These are phyloP conservation scores for Otatea glauca DNA, from an alignment of 176 grass and related monocot genomes.

Conservation along the genomic window DNA sequence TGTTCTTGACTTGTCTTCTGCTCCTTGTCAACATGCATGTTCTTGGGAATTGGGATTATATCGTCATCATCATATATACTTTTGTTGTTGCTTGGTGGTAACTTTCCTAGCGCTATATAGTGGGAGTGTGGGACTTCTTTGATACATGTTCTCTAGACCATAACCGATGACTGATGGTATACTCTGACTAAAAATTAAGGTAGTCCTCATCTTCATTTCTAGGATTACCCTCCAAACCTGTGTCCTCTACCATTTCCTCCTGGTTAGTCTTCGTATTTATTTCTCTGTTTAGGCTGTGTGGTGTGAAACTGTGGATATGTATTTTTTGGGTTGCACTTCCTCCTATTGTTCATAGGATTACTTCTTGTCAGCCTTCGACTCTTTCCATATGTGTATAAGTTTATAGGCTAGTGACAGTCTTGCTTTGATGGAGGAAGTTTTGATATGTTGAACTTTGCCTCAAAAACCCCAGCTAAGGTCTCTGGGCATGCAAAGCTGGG, in stretches of 20 bases:
- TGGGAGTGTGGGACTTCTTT: not conserved
- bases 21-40: slow-evolving; percentile 20
- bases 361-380: no score
- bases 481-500: not conserved
- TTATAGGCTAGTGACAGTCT: not conserved
- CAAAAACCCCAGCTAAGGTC: not conserved
- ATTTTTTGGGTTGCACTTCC: not conserved
- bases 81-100: not conserved
- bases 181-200: not conserved
- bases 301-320: not conserved
- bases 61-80: not conserved
- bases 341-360: no score
- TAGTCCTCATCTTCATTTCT: not conserved
- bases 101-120: not conserved
- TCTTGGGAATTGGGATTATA: slow-evolving; percentile 16
- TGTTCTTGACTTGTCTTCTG: not conserved
- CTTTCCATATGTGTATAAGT: not conserved
- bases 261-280: not conserved
- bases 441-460: slow-evolving; percentile 3
- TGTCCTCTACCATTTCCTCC: no score
- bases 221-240: not conserved
- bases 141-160: not conserved
- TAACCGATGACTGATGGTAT: not conserved
- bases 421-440: not conserved
- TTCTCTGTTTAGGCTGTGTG: not conserved